Percentiles rank a stretch among this genome's conserved stretches.
These are phyloP conservation scores for Candida palmyrensis DNA, from an alignment of 805 yeast genomes.

Conservation along the genomic window DNA sequence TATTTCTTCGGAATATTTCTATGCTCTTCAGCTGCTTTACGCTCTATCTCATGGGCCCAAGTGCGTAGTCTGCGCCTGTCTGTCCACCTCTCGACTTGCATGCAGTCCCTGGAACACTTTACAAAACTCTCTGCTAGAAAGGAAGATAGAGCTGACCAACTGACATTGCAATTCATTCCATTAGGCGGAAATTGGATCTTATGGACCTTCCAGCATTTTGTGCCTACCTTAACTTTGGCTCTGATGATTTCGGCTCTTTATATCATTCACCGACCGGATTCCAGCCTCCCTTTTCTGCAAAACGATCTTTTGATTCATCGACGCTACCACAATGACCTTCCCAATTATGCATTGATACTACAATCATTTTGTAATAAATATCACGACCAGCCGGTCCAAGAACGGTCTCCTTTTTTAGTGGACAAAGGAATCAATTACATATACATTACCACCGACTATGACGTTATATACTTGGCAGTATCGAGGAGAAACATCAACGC, in stretches of 20 bases:
- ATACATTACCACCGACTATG: slow-evolving; percentile 44
- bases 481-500: slow-evolving; percentile 46
- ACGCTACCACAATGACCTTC: slow-evolving; percentile 27
- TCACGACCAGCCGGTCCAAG: slow-evolving; percentile 14
- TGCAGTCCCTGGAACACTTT: no score
- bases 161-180: no score
- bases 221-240: no score
- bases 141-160: no score
- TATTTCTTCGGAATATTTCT: no score
- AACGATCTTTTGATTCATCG: slow-evolving; percentile 33
- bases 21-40: no score
- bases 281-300: slow-evolving; percentile 17
- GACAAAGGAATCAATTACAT: slow-evolving; percentile 50
- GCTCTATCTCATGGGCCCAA: no score
- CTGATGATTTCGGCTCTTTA: slow-evolving; percentile 34
- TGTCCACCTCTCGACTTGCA: no score
- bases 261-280: slow-evolving; percentile 30
- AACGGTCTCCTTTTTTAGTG: slow-evolving; percentile 39
- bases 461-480: slow-evolving; percentile 38
- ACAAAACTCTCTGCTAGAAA: no score
- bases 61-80: no score
- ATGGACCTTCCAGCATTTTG: no score
- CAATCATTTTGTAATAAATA: slow-evolving; percentile 19
- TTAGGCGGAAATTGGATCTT: no score
- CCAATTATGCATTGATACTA: slow-evolving; percentile 17